Conservation (phyloP, 2,329 filamentous ascomycete genomes). For the Phialophora expanda region DNA sequence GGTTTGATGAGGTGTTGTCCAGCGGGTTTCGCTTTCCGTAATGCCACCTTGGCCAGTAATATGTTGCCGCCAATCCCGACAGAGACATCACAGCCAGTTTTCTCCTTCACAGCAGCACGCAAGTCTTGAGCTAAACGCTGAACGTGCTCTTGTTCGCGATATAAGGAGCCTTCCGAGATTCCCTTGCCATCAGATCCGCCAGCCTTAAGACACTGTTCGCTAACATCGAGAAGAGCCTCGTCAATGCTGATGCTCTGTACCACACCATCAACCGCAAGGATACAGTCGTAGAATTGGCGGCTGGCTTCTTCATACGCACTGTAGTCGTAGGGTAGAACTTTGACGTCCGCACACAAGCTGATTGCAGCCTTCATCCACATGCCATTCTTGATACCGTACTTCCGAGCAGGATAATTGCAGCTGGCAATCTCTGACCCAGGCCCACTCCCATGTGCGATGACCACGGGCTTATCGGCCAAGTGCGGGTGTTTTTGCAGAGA, state of each 20-base stretch:
- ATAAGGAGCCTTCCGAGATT: slow-evolving; percentile 70
- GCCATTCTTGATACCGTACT: slow-evolving; percentile 89
- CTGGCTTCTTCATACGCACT: slow-evolving; percentile 93
- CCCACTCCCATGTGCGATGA: slow-evolving; percentile 85
- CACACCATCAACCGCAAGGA: slow-evolving; percentile 76
- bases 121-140: slow-evolving; percentile 72
- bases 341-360: slow-evolving; percentile 81
- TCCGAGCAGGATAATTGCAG: slow-evolving; percentile 90
- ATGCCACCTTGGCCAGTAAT: slow-evolving; percentile 84
- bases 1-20: slow-evolving; percentile 89
- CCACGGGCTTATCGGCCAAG: slow-evolving; percentile 76
- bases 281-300: slow-evolving; percentile 80
- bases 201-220: slow-evolving; percentile 68
- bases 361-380: slow-evolving; percentile 98
- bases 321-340: slow-evolving; percentile 94
- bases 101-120: slow-evolving; percentile 71
- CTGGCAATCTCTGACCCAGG: slow-evolving; percentile 93
- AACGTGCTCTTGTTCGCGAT: slow-evolving; percentile 78
- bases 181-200: slow-evolving; percentile 70
- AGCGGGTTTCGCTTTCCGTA: slow-evolving; percentile 91
- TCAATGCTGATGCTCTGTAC: slow-evolving; percentile 98
- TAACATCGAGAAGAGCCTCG: slow-evolving; percentile 88
- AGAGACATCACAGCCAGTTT: slow-evolving; percentile 85
- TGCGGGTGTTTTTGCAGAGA: slow-evolving; percentile 80
- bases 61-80: slow-evolving; percentile 93